These are phyloP conservation scores for Mycena indigotica DNA, from an alignment of 768 basidiomycete genomes.

Conservation along the genomic window DNA sequence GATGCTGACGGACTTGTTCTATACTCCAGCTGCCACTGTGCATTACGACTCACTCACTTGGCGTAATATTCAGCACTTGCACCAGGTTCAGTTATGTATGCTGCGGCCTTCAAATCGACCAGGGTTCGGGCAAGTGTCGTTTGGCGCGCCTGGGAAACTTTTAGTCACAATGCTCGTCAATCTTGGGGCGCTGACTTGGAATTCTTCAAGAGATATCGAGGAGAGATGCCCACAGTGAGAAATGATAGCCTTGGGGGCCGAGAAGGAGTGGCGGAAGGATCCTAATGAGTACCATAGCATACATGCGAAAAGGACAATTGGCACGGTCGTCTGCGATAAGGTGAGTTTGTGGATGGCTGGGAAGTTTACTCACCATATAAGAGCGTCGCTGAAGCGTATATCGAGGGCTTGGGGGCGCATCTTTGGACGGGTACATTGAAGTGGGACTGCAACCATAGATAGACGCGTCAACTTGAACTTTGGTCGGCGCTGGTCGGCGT, in stretches of 20 bases:
- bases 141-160: constrained; percentile 47
- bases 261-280: neutral
- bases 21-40: too few relatives aligned
- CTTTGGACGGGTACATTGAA: neutral
- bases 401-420: too few relatives aligned
- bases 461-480: too few relatives aligned
- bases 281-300: neutral
- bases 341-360: neutral
- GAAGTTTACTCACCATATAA: neutral
- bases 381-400: neutral
- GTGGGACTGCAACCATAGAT: neutral
- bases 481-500: too few relatives aligned
- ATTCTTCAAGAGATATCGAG: too few relatives aligned
- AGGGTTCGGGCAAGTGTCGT: constrained; percentile 52
- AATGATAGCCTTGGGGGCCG: constrained; percentile 20
- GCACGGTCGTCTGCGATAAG: constrained; percentile 5
- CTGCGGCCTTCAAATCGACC: constrained; percentile 52
- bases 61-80: constrained; percentile 70
- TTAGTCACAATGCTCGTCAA: too few relatives aligned
- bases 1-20: too few relatives aligned
- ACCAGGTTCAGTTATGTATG: constrained; percentile 81
- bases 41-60: too few relatives aligned
- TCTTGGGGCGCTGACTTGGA: too few relatives aligned
- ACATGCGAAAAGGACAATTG: neutral
- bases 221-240: neutral